These are phyloP conservation scores for Vitis hybrid DNA, from an alignment of 177 flowering plant species.

Conservation along the genomic window DNA sequence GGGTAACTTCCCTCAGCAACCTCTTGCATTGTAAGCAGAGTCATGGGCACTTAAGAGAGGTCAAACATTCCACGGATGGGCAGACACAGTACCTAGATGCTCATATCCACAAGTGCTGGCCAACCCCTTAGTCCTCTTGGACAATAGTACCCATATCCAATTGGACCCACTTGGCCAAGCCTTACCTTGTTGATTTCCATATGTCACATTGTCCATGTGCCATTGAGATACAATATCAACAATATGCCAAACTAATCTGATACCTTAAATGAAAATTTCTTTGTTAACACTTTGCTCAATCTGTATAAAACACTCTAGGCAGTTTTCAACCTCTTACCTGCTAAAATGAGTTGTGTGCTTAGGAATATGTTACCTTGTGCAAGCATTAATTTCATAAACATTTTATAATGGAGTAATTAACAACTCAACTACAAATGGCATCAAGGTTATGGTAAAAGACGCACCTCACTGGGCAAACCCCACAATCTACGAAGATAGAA, in stretches of 20 bases:
- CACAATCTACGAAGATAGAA: slow-evolving; percentile 55
- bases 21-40: too few relatives aligned
- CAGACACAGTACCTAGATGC: too few relatives aligned
- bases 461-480: slow-evolving; percentile 69
- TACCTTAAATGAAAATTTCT: not conserved
- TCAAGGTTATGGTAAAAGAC: slow-evolving; percentile 8
- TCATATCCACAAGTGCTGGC: too few relatives aligned
- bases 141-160: too few relatives aligned
- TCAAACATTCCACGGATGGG: too few relatives aligned
- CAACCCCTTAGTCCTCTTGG: too few relatives aligned
- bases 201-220: not conserved
- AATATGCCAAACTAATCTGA: not conserved
- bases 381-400: too few relatives aligned
- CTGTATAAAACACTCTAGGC: not conserved
- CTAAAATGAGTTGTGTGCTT: not conserved
- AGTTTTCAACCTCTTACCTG: not conserved
- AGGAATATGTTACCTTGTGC: too few relatives aligned
- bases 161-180: not conserved
- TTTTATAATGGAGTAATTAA: too few relatives aligned
- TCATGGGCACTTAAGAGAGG: too few relatives aligned
- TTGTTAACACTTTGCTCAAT: not conserved
- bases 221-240: not conserved
- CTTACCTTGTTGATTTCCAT: not conserved
- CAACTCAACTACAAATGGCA: not conserved
- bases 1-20: too few relatives aligned